Evolutionary conservation across 108 stramenopile genomes (phyloP).

Genomic region (Aurantiochytrium sp.): DNA sequence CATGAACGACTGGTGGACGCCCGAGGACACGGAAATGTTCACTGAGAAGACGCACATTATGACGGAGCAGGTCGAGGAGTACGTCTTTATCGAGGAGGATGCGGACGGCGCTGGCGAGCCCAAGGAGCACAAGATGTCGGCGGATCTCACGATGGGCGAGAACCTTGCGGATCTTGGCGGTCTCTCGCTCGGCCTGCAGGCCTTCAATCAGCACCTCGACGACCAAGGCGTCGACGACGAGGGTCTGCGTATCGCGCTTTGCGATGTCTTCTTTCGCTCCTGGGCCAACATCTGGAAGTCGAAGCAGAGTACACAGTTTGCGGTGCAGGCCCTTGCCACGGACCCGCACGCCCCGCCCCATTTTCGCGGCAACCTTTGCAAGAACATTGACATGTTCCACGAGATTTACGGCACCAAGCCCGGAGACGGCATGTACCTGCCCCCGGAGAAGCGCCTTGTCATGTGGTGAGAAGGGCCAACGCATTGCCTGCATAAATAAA

Average conservation of each 20-base stretch:
- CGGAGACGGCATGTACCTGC: conserved; percentile 57
- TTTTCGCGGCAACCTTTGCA: conserved; percentile 64
- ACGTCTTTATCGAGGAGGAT: conserved; percentile 58
- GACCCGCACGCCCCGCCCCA: conserved; percentile 77
- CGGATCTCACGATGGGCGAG: conserved; percentile 65
- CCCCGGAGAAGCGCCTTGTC: conserved; percentile 53
- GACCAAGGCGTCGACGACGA: background rate
- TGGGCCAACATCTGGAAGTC: background rate
- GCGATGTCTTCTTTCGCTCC: background rate
- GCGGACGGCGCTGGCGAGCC: background rate
- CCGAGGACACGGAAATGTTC: conserved; percentile 31
- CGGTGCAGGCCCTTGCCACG: conserved; percentile 64
- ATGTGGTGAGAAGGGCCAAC: conserved; percentile 55
- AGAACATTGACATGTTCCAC: conserved; percentile 67
- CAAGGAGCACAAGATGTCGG: conserved; percentile 40
- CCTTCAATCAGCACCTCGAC: conserved; percentile 27
- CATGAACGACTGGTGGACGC: conserved; percentile 74
- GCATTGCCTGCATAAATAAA: background rate
- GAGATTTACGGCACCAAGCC: conserved; percentile 53
- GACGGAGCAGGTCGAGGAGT: conserved; percentile 63
- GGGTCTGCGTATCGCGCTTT: background rate
- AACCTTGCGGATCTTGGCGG: conserved; percentile 53
- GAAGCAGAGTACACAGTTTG: conserved; percentile 62
- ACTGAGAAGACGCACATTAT: conserved; percentile 53
- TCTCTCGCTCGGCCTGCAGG: conserved; percentile 49